A percentile compares a stretch with the other conserved stretches of the same genome.
phyloP scores from a whole-genome alignment of 1,284 basidiomycete species.

The Melanopsichium pennsylvanicum region DNA sequence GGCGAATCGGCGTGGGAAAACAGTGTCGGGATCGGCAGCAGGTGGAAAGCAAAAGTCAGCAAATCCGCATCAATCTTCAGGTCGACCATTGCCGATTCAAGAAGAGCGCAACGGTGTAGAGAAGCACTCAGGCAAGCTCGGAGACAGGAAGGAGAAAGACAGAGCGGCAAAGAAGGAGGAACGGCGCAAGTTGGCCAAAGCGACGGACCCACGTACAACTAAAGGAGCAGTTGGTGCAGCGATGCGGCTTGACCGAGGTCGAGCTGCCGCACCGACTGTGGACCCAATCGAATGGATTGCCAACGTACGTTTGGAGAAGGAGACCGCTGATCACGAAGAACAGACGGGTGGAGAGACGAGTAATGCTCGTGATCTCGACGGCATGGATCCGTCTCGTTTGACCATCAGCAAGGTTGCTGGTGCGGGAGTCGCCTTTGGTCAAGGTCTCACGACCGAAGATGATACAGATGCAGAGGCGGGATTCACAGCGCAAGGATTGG shows the following conservation, averaged over 20 bases:
- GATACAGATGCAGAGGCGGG: conserved; percentile 30
- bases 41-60: conserved; percentile 10
- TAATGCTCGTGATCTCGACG: conserved; percentile 12
- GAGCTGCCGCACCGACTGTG: conserved; percentile 27
- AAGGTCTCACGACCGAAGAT: conserved; percentile 24
- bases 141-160: conserved; percentile 17
- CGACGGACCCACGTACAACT: conserved; percentile 1
- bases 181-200: conserved; percentile 12
- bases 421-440: conserved; percentile 11
- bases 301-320: conserved; percentile 47
- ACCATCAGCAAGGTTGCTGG: conserved; percentile 10
- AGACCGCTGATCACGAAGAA: conserved; percentile 20
- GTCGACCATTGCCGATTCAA: conserved; percentile 27
- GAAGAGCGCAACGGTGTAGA: conserved; percentile 21
- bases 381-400: conserved; percentile 1
- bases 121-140: conserved; percentile 8
- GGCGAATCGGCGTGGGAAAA: conserved; percentile 8
- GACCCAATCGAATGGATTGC: conserved; percentile 56
- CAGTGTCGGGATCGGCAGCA: neutral
- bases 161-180: conserved; percentile 14
- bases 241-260: conserved; percentile 39
- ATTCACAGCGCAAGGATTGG: conserved; percentile 37
- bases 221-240: conserved; percentile 31
- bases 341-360: conserved; percentile 18
- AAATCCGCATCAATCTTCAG: conserved; percentile 8